These are phyloP conservation scores for Pyrenophora teres DNA, from an alignment of 2,329 filamentous ascomycete genomes.

Conservation along the genomic window DNA sequence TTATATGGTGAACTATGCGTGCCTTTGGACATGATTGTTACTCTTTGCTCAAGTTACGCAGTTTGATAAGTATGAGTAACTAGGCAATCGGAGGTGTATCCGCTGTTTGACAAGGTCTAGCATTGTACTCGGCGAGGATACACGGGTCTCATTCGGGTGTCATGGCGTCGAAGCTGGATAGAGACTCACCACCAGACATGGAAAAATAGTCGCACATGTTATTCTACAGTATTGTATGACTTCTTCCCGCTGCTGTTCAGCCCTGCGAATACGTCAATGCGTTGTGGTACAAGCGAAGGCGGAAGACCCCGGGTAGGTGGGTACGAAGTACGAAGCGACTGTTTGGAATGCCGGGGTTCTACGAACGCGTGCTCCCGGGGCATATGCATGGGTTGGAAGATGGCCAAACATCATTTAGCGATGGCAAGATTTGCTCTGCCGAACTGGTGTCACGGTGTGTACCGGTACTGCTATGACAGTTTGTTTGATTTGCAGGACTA, in stretches of 20 bases:
- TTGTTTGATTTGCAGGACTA: conserved; percentile 10
- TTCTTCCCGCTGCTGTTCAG: neutral
- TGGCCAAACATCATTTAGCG: conserved; percentile 2
- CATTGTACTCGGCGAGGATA: neutral
- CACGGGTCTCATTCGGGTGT: neutral
- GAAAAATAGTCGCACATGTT: neutral
- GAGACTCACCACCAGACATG: neutral
- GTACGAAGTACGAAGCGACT: conserved; percentile 15
- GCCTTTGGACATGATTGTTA: neutral
- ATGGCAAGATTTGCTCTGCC: conserved; percentile 4
- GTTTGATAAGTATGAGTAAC: conserved; percentile 23
- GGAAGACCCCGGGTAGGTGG: conserved; percentile 12
- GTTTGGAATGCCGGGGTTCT: conserved; percentile 9
- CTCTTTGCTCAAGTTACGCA: conserved; percentile 1
- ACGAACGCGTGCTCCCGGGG: conserved; percentile 25
- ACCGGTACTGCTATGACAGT: neutral
- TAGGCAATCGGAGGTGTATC: conserved; percentile 15
- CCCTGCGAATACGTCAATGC: neutral
- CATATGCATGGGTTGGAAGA: conserved; percentile 4
- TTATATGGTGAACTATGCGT: conserved; percentile 1
- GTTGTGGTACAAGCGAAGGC: conserved; percentile 7
- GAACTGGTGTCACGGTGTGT: neutral
- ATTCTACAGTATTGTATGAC: neutral
- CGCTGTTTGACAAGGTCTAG: conserved; percentile 1
- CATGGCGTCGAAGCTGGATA: neutral